Base-by-base conservation (phyloP, 192 early-diverging fungal genomes). In the Dissophora globulifera region DNA sequence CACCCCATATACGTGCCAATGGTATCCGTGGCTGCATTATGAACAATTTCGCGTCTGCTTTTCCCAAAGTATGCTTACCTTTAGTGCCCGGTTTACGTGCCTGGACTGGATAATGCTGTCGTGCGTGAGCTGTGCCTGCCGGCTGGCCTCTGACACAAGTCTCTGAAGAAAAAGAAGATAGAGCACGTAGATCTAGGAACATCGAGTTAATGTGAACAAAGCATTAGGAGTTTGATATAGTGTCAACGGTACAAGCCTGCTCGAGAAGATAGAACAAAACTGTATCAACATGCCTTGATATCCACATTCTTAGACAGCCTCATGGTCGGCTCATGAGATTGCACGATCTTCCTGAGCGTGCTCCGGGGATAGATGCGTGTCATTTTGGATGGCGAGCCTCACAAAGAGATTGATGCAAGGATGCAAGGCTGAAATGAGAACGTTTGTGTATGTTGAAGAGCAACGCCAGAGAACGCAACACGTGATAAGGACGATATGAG, bases 301-400 rank as follows among this genome's bases (percentile, higher is more conserved):
- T 80, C 79, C 7, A 58, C 79, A 26, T 80, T 74, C 55, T 75
- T 80, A 16, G 79, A 59, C 52, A 80, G 17, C 27, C 50, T 63
- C 35, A 62, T 46, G 17, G 58, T 41, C 17, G 79, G 79, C 49
- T 72, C 69, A 62, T 80, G 79, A 0, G 79, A 63, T 40, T 68
- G 68, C 25, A 80, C 52, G 59, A 80, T 71, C 26, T 40, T 58
- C 20, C 63, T 80, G 48, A 80, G 62, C 0, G 79, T 80, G 13
- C 41, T 50, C 13, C 79, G 64, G 32, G 79, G 69, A 46, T 80
- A 80, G 48, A 80, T 65, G 19, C 69, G 79, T 35, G 79, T 70
- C 79, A 80, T 49, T 4, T 54, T 29, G 17, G 19, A 9, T 43
- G n/a, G n/a, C n/a, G n/a, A n/a, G n/a, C n/a, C n/a, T n/a, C n/a